Percentiles rank a stretch among this genome's conserved stretches.
Conservation (phyloP, 176 grass and related monocot genomes). For the Oryza coarctata region DNA sequence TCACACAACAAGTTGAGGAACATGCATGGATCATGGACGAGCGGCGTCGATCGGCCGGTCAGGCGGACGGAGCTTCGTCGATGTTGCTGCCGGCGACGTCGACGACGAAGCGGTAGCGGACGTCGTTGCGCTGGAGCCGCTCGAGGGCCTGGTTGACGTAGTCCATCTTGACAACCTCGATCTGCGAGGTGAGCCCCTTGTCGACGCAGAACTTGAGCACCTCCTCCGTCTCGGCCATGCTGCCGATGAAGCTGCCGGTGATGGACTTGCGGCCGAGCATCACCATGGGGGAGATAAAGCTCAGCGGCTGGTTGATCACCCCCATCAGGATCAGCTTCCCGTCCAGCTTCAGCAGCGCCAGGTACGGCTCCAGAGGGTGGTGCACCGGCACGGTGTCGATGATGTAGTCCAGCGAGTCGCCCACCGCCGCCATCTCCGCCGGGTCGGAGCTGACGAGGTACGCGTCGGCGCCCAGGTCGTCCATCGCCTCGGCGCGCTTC, state of each 20-base stretch:
- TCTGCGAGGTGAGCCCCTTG: constrained; percentile 75
- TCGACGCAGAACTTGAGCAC: constrained; percentile 71
- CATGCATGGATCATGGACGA: background rate
- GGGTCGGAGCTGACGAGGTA: constrained; percentile 82
- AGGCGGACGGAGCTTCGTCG: constrained; percentile 6
- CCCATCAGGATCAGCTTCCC: constrained; percentile 79
- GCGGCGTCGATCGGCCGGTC: background rate
- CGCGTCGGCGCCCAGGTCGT: constrained; percentile 84
- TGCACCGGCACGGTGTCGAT: constrained; percentile 86
- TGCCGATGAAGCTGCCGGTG: constrained; percentile 87
- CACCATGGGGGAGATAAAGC: constrained; percentile 78
- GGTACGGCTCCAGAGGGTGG: constrained; percentile 85
- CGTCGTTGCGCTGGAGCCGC: constrained; percentile 84
- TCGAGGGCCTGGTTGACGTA: constrained; percentile 82
- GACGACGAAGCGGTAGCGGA: constrained; percentile 92
- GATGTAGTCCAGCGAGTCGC: constrained; percentile 84
- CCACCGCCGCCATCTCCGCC: constrained; percentile 50
- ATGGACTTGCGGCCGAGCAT: constrained; percentile 89
- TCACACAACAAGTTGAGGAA: background rate
- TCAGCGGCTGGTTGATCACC: constrained; percentile 80
- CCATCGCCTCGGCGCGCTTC: constrained; percentile 80
- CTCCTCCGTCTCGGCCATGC: constrained; percentile 74
- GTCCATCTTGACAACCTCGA: constrained; percentile 98
- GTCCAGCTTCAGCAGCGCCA: constrained; percentile 74
- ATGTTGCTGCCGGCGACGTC: constrained; percentile 89